These are phyloP conservation scores for Apiospora malaysiana DNA, from an alignment of 2,329 filamentous ascomycete species.

Conservation along the genomic window DNA sequence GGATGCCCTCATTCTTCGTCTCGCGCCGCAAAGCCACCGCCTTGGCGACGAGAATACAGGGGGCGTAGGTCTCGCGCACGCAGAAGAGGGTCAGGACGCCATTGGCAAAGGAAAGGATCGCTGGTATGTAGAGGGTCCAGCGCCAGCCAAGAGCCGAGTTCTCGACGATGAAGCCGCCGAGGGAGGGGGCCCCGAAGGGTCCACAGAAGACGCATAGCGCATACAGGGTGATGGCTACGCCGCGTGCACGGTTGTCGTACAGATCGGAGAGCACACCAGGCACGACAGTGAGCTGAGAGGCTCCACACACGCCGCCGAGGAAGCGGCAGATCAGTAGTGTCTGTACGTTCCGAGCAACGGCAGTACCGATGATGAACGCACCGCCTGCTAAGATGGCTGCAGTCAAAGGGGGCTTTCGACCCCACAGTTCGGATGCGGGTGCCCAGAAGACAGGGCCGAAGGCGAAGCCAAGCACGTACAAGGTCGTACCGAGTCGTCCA, in stretches of 20 bases:
- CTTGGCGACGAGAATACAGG: constrained; percentile 9
- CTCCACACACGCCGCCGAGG: constrained; percentile 19
- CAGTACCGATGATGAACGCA: constrained; percentile 4
- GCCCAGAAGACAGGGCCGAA: constrained; percentile 21
- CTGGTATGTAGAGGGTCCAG: constrained; percentile 18
- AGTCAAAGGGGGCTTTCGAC: not conserved
- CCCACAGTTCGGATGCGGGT: constrained; percentile 20
- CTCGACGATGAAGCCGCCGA: constrained; percentile 16
- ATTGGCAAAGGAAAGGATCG: constrained; percentile 14
- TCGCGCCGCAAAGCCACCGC: constrained; percentile 1
- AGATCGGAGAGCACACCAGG: constrained; percentile 9
- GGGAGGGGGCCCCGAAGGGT: constrained; percentile 10
- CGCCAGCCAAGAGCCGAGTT: not conserved
- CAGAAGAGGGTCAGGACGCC: not conserved
- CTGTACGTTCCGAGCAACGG: not conserved
- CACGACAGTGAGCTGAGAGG: constrained; percentile 14
- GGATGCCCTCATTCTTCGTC: not conserved
- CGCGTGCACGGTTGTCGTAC: constrained; percentile 8
- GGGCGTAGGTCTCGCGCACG: constrained; percentile 17
- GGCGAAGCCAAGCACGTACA: constrained; percentile 20
- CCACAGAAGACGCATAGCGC: constrained; percentile 17
- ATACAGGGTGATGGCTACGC: constrained; percentile 17
- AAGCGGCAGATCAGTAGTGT: constrained; percentile 18
- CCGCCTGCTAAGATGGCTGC: not conserved
- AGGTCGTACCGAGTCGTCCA: constrained; percentile 9